Percentiles rank a stretch among this genome's conserved stretches.
phyloP scores from a whole-genome alignment of 2,329 filamentous ascomycete genomes.

The Alternaria angustiovoidea region DNA sequence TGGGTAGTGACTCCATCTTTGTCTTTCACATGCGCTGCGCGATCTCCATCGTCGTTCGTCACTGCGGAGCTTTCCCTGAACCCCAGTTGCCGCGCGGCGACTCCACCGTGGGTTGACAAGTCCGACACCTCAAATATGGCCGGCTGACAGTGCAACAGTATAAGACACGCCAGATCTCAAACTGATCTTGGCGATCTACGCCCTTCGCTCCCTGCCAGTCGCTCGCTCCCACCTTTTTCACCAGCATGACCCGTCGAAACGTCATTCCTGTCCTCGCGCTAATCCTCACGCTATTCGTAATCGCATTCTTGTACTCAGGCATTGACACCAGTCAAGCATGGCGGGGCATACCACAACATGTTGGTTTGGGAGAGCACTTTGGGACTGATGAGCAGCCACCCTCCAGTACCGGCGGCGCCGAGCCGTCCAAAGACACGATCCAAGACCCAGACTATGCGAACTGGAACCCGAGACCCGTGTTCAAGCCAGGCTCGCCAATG shows the following conservation, averaged over 20 bases:
- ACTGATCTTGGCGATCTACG: neutral
- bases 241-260: conserved; percentile 40
- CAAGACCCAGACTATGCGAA: conserved; percentile 45
- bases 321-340: conserved; percentile 45
- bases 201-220: conserved; percentile 4
- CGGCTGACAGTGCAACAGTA: conserved; percentile 11
- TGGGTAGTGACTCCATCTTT: neutral
- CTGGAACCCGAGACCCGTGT: conserved; percentile 50
- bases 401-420: conserved; percentile 14
- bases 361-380: conserved; percentile 52
- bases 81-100: conserved; percentile 22
- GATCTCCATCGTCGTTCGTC: neutral
- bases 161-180: neutral
- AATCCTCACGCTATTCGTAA: conserved; percentile 39
- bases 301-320: conserved; percentile 53
- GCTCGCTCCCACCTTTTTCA: conserved; percentile 1
- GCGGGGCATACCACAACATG: conserved; percentile 50
- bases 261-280: conserved; percentile 44
- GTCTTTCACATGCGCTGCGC: neutral
- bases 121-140: neutral
- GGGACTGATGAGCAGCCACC: conserved; percentile 21
- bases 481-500: conserved; percentile 42
- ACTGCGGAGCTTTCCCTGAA: conserved; percentile 7
- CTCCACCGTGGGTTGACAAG: conserved; percentile 21
- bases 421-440: conserved; percentile 11